Evolutionary conservation across 768 basidiomycete genomes (phyloP), one percentile per base, ranked within the genome.

Genomic region (Mycena belliarum): DNA sequence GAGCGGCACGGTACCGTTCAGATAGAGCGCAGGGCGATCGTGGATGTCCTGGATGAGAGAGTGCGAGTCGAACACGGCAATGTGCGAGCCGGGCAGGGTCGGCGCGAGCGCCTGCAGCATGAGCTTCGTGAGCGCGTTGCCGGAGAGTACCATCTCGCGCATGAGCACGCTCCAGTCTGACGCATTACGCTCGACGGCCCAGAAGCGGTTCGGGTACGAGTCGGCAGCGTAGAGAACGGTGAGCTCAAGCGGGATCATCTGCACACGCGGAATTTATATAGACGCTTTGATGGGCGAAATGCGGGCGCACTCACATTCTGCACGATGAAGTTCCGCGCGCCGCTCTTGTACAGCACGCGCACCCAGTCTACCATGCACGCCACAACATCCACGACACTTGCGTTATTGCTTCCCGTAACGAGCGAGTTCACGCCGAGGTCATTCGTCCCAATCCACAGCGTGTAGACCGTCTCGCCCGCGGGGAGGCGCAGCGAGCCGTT

Each of bases 1-100:
- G 46, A 81, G 67, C 9, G 85, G 83, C 0, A 77, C 84, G 0
- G 85, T 87, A 15, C 85, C 86, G 60, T 87, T 88, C 25, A 87
- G 69, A 67, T 87, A 88, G 4, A 67, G 59, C 20, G 69, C 61
- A 0, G 87, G 86, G 56, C 78, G 67, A 23, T 71, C 65, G 63
- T 76, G 76, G 70, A 88, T 86, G 65, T 88, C 84, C 21, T 76
- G 68, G 65, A 88, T 85, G 33, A 88, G 74, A 4, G 73, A 74
- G 66, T 86, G 77, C 11, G 85, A 84, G 66, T 87, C 83, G 63
- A 87, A 88, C 1, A 84, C n/a, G 85, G 85, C 85, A 57, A 88
- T 76, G 61, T 86, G 83, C 1, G 84, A 82, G 5, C 72, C 83
- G 2, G 69, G 76, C 9, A 87, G 74, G 0, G 69, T 73, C 4